phyloP scores from a whole-genome alignment of 495 filamentous ascomycete species.

The Daldinia loculata region DNA sequence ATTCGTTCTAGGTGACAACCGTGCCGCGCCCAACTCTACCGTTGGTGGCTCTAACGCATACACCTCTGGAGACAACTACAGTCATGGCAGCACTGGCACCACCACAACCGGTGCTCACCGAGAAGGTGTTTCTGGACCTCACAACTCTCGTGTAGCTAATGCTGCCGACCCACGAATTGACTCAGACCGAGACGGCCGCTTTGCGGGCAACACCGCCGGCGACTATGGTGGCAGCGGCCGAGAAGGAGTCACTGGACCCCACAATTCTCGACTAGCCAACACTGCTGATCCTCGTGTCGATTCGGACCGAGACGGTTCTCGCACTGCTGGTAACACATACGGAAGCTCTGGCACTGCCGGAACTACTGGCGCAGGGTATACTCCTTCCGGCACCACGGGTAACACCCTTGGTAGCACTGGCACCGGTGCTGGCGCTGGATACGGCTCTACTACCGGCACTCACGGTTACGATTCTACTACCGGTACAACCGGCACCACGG shows the following conservation, averaged over 20 bases:
- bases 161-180: constrained; percentile 62
- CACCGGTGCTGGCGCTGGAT: constrained; percentile 3
- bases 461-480: constrained; percentile 17
- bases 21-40: constrained; percentile 41
- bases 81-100: constrained; percentile 25
- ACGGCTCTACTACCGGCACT: constrained; percentile 25
- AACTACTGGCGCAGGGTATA: constrained; percentile 17
- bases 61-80: constrained; percentile 41
- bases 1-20: constrained; percentile 33
- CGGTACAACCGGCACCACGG: constrained; percentile 24
- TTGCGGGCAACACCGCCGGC: constrained; percentile 40
- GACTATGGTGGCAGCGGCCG: constrained; percentile 36
- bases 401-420: background rate
- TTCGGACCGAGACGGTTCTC: constrained; percentile 4
- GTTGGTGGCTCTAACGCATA: constrained; percentile 41
- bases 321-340: background rate
- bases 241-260: constrained; percentile 40
- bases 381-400: constrained; percentile 15
- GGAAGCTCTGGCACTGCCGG: constrained; percentile 45
- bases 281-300: constrained; percentile 56
- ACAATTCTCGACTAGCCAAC: constrained; percentile 52
- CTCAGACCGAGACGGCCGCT: constrained; percentile 54
- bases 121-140: constrained; percentile 57
- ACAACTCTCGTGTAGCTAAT: constrained; percentile 64
- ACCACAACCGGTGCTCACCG: constrained; percentile 36